These are phyloP conservation scores for Prunus salicina DNA, from an alignment of 306 rosid species.

Conservation along the genomic window DNA sequence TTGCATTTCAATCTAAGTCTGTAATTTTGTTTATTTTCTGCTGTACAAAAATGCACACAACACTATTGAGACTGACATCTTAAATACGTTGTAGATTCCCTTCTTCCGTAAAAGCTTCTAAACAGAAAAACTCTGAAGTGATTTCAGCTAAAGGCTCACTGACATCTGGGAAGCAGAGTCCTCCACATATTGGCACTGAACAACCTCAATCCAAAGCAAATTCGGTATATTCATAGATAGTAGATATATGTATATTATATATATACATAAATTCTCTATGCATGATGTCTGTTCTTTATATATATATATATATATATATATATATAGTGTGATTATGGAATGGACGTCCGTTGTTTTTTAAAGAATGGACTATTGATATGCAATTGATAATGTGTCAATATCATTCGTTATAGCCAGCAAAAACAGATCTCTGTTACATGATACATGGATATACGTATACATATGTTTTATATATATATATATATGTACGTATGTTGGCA, in stretches of 20 bases:
- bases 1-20: neutral
- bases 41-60: conserved; percentile 19
- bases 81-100: conserved; percentile 55
- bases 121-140: conserved; percentile 45
- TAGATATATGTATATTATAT: neutral
- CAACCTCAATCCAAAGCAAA: conserved; percentile 58
- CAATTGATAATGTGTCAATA: too few relatives aligned
- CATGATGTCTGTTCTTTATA: too few relatives aligned
- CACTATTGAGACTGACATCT: conserved; percentile 7
- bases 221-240: conserved; percentile 40
- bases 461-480: neutral
- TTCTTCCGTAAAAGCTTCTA: conserved; percentile 48
- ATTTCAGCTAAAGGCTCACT: conserved; percentile 69
- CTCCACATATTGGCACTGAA: conserved; percentile 31
- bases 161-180: conserved; percentile 49
- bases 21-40: neutral
- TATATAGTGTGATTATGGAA: neutral
- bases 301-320: neutral
- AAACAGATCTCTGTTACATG: too few relatives aligned
- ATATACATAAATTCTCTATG: neutral
- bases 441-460: neutral
- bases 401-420: too few relatives aligned
- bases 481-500: neutral
- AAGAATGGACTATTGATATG: too few relatives aligned
- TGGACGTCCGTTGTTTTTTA: neutral